A percentile compares a stretch with the other conserved stretches of the same genome.
phyloP scores from a whole-genome alignment of 352 stramenopile species.

The Pythium volutum region DNA sequence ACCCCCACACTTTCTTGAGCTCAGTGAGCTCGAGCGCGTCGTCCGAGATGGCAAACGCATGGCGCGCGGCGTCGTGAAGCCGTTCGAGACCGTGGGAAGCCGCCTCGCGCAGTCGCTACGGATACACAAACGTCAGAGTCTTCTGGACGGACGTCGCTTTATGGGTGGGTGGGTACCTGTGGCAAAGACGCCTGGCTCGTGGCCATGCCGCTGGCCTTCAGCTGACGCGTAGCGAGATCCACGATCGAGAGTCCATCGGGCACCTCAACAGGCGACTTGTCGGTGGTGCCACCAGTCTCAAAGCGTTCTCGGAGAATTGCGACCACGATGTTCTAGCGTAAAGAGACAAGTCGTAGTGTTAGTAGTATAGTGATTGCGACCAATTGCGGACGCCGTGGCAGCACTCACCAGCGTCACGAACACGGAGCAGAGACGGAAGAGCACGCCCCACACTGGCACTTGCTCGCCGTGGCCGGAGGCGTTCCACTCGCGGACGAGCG shows the following conservation, averaged over 20 bases:
- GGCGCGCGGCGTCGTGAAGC: constrained; percentile 34
- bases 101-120: constrained; percentile 43
- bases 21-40: constrained; percentile 40
- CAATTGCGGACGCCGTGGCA: neutral
- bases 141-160: neutral
- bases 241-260: constrained; percentile 43
- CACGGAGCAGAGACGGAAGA: constrained; percentile 19
- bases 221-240: constrained; percentile 50
- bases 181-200: constrained; percentile 40
- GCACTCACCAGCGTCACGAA: constrained; percentile 23
- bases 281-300: constrained; percentile 24
- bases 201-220: constrained; percentile 46
- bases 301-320: constrained; percentile 65
- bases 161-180: constrained; percentile 27
- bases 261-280: constrained; percentile 14
- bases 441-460: constrained; percentile 12
- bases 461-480: neutral
- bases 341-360: neutral
- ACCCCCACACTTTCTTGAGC: constrained; percentile 54
- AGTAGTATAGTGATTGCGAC: neutral
- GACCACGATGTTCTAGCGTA: constrained; percentile 49
- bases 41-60: constrained; percentile 36
- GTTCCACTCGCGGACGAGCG: constrained; percentile 9
- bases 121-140: neutral
- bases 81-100: constrained; percentile 40